phyloP scores from a whole-genome alignment of 768 basidiomycete genomes.

The Cyclocybe cylindracea region DNA sequence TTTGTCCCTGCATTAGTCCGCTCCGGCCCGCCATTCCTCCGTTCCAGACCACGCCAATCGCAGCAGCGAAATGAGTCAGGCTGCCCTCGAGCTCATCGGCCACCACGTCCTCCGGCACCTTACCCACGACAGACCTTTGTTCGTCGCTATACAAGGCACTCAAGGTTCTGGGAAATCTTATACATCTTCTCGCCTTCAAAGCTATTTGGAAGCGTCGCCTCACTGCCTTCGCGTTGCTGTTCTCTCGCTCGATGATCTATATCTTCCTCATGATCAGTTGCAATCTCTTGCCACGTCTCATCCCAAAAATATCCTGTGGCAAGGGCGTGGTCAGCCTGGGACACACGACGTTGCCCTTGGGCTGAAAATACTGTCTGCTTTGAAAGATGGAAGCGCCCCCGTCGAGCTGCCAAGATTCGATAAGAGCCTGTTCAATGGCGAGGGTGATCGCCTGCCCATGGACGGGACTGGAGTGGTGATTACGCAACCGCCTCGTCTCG shows the following conservation, averaged over 20 bases:
- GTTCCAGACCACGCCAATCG: neutral
- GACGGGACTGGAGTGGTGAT: constrained; percentile 44
- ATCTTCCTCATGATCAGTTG: constrained; percentile 71
- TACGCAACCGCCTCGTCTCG: constrained; percentile 39
- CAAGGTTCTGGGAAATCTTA: constrained; percentile 95
- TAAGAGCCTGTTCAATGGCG: constrained; percentile 77
- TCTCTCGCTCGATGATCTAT: constrained; percentile 84
- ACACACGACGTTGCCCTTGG: constrained; percentile 86
- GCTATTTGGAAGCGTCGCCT: constrained; percentile 41
- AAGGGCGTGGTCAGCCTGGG: constrained; percentile 90
- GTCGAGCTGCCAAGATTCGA: constrained; percentile 81
- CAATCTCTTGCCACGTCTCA: constrained; percentile 51
- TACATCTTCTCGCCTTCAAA: constrained; percentile 59
- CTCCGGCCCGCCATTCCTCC: constrained; percentile 1
- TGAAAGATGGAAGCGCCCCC: constrained; percentile 45
- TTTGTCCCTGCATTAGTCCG: neutral
- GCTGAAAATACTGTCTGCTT: constrained; percentile 43
- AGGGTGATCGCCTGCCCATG: constrained; percentile 75
- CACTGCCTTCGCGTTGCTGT: constrained; percentile 57
- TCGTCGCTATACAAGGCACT: constrained; percentile 89
- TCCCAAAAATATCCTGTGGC: constrained; percentile 65
- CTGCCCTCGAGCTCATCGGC: constrained; percentile 35
- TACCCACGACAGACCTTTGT: constrained; percentile 51
- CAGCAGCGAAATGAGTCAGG: constrained; percentile 9
- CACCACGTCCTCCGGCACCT: constrained; percentile 31